Conservation (phyloP, 2,329 filamentous ascomycete species). For the Colletotrichum phormii region DNA sequence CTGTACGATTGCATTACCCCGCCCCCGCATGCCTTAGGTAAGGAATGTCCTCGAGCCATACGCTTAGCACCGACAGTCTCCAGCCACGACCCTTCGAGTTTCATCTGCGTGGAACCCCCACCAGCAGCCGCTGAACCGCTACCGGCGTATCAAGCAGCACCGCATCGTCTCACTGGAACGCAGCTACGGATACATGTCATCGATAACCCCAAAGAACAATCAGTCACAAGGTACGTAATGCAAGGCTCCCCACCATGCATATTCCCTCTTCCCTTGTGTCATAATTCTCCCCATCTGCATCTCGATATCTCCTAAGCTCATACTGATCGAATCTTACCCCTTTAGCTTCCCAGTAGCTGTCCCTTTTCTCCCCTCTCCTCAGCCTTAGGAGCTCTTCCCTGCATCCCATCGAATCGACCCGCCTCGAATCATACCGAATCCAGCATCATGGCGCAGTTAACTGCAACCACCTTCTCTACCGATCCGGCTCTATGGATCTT, state of each 20-base stretch:
- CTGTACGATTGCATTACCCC: not conserved
- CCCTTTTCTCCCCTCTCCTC: conserved; percentile 1
- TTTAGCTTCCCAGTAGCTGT: conserved; percentile 28
- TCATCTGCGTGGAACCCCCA: conserved; percentile 34
- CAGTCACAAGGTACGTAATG: conserved; percentile 21
- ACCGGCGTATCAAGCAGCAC: conserved; percentile 17
- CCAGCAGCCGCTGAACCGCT: conserved; percentile 7
- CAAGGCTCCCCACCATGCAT: conserved; percentile 15
- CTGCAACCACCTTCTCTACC: conserved; percentile 58
- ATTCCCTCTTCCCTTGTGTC: not conserved
- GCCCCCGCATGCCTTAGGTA: conserved; percentile 18
- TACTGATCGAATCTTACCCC: conserved; percentile 23
- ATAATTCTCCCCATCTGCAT: not conserved
- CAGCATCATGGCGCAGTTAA: conserved; percentile 35
- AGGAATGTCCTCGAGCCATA: not conserved
- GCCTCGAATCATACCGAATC: conserved; percentile 11
- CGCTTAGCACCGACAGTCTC: not conserved
- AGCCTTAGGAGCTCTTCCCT: conserved; percentile 31
- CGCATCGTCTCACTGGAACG: conserved; percentile 22
- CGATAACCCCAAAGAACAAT: conserved; percentile 15
- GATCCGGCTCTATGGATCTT: conserved; percentile 90
- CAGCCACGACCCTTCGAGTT: conserved; percentile 32
- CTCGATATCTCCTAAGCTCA: not conserved
- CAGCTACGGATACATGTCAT: conserved; percentile 23
- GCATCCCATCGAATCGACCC: conserved; percentile 25